Evolutionary conservation across 306 rosid species (phyloP), one percentile per base, ranked within the genome.

Genomic region (Quercus bicolor): DNA sequence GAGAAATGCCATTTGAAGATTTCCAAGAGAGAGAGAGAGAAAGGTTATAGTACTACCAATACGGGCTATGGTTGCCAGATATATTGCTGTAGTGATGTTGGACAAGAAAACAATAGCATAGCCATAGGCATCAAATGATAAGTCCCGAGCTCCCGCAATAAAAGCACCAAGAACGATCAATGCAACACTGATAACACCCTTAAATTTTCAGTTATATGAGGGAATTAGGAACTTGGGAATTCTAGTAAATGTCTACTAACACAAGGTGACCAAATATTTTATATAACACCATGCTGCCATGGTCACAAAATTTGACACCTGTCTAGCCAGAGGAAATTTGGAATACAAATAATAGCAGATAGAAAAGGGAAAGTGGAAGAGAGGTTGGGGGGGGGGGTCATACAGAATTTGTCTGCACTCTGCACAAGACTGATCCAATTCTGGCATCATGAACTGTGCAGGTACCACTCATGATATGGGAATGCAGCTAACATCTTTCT

Each of bases 151-250:
- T 88, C 98, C 98, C 14, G 98, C 97, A 87, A 92, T 78, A 83
- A 94, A 84, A 14, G 98, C 97, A 75, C 98, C 98, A 77, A 94
- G 82, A 86, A 92, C 83, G 74, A 95, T 95, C 91, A 92, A 81
- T 75, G 93, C 93, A 78, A 95, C 97, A 89, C 98, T 92, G 96
- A 91, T 89, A 95, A 91, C 89, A 93, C 61, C 91, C 90, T 85
- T 91, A 86, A 62, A 84, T 78, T 57, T 89, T 92, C 89, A 89
- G 97, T 88, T 89, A 85, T 86, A 85, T 88, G 86, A 87, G 78
- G 75, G 80, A 87, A 91, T 85, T 88, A 84, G 90, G 89, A 37
- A 66, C 66, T 85, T 83, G 83, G 75, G 68, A 83, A 77, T 75
- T 80, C 78, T 75, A 71, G 74, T 74, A 82, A 70, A 20, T n/a